Conservation (phyloP, 176 grass and related monocot genomes). For the Pharus latifolius region DNA sequence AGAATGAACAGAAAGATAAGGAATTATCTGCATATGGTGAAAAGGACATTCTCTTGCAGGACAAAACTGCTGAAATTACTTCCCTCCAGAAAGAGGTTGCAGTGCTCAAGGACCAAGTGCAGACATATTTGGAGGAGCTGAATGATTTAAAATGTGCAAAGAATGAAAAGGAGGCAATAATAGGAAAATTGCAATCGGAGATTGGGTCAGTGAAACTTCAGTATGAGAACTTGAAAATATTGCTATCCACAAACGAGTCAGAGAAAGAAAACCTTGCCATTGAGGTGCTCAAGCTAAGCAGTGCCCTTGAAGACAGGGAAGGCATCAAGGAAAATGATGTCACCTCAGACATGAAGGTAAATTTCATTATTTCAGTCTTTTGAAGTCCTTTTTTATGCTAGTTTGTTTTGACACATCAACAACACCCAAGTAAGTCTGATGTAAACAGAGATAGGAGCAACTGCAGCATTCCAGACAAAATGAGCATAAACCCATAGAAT, state of each 20-base stretch:
- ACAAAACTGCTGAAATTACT: slow-evolving; percentile 48
- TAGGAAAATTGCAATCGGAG: slow-evolving; percentile 52
- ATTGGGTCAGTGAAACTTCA: slow-evolving; percentile 45
- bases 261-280: slow-evolving; percentile 59
- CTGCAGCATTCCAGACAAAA: background rate
- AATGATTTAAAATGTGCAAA: slow-evolving; percentile 27
- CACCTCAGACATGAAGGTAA: slow-evolving; percentile 34
- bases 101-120: slow-evolving; percentile 34
- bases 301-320: slow-evolving; percentile 40
- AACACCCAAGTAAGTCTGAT: background rate
- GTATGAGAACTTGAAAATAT: slow-evolving; percentile 35
- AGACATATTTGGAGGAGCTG: slow-evolving; percentile 37
- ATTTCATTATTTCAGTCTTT: background rate
- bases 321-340: slow-evolving; percentile 13
- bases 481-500: background rate
- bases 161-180: slow-evolving; percentile 43
- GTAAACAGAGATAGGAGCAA: slow-evolving; percentile 2
- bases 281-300: slow-evolving; percentile 43
- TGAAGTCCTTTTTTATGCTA: background rate
- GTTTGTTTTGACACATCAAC: background rate
- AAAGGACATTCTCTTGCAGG: slow-evolving; percentile 46
- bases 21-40: slow-evolving; percentile 28
- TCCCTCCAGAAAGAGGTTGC: slow-evolving; percentile 47
- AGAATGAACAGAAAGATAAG: slow-evolving; percentile 42
- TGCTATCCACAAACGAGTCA: slow-evolving; percentile 51